phyloP scores from a whole-genome alignment of 1,139 yeast genomes.

The Candida sanyaensis region DNA sequence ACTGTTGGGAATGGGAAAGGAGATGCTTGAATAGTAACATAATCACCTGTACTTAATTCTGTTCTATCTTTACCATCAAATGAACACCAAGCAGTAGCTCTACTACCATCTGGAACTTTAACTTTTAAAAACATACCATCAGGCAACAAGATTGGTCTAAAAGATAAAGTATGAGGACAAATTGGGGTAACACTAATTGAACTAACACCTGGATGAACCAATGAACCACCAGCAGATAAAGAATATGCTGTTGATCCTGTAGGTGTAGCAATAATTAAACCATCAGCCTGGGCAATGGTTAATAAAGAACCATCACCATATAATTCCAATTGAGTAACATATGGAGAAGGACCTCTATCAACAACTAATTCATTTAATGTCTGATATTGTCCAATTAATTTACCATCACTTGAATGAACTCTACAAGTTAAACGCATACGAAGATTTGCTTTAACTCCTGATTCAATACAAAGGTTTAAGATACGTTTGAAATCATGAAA shows the following conservation, averaged over 20 bases:
- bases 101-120: constrained; percentile 65
- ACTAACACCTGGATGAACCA: constrained; percentile 87
- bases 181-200: constrained; percentile 90
- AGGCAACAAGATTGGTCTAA: constrained; percentile 83
- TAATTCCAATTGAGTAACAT: constrained; percentile 77
- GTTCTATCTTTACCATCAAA: constrained; percentile 83
- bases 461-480: constrained; percentile 56
- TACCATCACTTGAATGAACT: constrained; percentile 58
- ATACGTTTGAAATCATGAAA: constrained; percentile 67
- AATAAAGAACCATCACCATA: constrained; percentile 80
- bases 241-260: constrained; percentile 94
- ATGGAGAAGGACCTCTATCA: constrained; percentile 89
- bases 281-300: constrained; percentile 91
- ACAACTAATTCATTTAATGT: constrained; percentile 82
- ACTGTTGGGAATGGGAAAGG: constrained; percentile 89
- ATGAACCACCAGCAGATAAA: constrained; percentile 85
- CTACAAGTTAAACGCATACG: constrained; percentile 82
- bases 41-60: constrained; percentile 71
- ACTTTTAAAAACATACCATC: constrained; percentile 81
- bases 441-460: constrained; percentile 75
- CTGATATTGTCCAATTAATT: constrained; percentile 69
- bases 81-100: constrained; percentile 88
- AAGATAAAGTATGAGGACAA: constrained; percentile 88
- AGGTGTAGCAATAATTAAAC: constrained; percentile 84
- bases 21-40: constrained; percentile 74